Percentiles rank a stretch among this genome's conserved stretches.
phyloP scores from a whole-genome alignment of 805 yeast species.

The Schwanniomyces vanrijiae region DNA sequence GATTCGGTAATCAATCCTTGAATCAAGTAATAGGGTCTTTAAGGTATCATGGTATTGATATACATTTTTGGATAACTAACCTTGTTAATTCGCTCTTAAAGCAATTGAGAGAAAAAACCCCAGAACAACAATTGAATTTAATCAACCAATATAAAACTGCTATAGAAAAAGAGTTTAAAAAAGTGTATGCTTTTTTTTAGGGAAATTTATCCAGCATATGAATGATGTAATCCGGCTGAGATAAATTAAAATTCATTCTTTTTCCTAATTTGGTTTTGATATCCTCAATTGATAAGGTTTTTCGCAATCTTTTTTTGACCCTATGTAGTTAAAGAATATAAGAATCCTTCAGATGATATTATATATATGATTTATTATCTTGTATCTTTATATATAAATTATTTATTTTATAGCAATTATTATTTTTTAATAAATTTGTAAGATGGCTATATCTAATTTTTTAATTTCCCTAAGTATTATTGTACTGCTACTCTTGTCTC shows the following conservation, averaged over 20 bases:
- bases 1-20: conserved; percentile 15
- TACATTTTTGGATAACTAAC: conserved; percentile 10
- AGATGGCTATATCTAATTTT: not conserved
- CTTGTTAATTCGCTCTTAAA: conserved; percentile 3
- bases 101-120: not conserved
- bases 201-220: not conserved
- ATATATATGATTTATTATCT: not conserved
- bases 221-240: not conserved
- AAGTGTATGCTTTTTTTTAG: not conserved
- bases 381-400: not conserved
- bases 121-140: not conserved
- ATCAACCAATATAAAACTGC: not conserved
- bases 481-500: conserved; percentile 12
- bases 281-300: conserved; percentile 5
- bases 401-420: too few relatives aligned
- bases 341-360: too few relatives aligned
- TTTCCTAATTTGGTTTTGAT: conserved; percentile 8
- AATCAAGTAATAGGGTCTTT: conserved; percentile 20
- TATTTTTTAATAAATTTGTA: too few relatives aligned
- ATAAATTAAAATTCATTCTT: not conserved
- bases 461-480: conserved; percentile 1
- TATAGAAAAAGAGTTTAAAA: not conserved
- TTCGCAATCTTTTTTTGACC: not conserved
- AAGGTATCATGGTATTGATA: conserved; percentile 8
- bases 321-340: not conserved